Evolutionary conservation across 768 basidiomycete genomes (phyloP), one percentile per base, ranked within the genome.

Genomic region (Tylopilus sp.): DNA sequence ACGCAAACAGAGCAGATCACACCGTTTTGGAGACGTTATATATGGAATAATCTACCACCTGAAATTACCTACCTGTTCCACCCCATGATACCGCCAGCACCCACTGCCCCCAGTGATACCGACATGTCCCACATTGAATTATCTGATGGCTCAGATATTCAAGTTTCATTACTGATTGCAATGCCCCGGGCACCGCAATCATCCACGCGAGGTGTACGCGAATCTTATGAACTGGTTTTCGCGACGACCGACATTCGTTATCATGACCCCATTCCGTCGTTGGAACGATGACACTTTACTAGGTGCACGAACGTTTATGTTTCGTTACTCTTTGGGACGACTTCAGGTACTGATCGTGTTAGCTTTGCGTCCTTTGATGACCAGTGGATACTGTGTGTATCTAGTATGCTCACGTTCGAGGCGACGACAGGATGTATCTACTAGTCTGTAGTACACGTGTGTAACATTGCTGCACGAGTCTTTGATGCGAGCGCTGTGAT

Each of bases 1-100:
- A 6, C 22, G 15, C 58, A 51, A 30, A 38, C 43, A 20, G 47
- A 40, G 18, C 64, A 38, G 18, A 41, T 30, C 15, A 18, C 40
- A n/a, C 21, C 57, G 4, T 61, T 55, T 35, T 67, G 69, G 67
- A 61, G 51, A 45, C 58, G 40, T 42, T 50, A 45, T 26, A 10
- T 67, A 40, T 12, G 48, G 17, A 3, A 46, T 40, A 39, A 38
- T 13, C 18, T 63, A 13, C 69, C 68, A 0, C 67, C 41, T 5
- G 68, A 69, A 47, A 57, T 69, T 48, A 47, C 42, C 3, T 65
- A 69, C 47, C 50, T 70, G 40, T 69, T 70, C 50, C 47, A 28
- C n/a, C 65, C 66, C 6, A 41, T 54, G 17, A 41, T 54, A 20
- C 45, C 59, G 10, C 42, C 53, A 11, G 15, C 21, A 23, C 26